These are phyloP conservation scores for Pezizomycotina sp. DNA, from an alignment of 2,329 filamentous ascomycete species.

Conservation along the genomic window DNA sequence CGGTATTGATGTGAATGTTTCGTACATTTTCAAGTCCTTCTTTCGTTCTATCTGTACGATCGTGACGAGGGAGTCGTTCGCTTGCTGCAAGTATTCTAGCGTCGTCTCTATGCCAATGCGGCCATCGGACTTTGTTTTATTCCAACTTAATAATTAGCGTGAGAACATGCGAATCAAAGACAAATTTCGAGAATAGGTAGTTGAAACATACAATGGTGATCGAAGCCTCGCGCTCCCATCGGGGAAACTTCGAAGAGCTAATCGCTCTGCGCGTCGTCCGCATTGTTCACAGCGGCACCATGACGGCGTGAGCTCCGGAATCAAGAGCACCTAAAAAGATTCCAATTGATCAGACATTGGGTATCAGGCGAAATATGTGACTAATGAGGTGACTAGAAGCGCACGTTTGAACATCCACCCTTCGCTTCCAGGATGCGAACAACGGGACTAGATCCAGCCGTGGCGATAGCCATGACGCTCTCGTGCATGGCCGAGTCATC, in stretches of 20 bases:
- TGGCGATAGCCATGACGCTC: slow-evolving; percentile 40
- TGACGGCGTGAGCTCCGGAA: slow-evolving; percentile 41
- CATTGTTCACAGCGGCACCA: slow-evolving; percentile 41
- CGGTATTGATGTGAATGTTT: not conserved
- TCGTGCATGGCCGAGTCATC: slow-evolving; percentile 43
- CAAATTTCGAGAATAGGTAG: slow-evolving; percentile 29
- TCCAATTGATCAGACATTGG: slow-evolving; percentile 1
- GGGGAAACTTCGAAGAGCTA: slow-evolving; percentile 41
- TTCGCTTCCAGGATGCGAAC: slow-evolving; percentile 42
- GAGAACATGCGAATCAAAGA: not conserved
- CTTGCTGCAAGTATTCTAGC: slow-evolving; percentile 41
- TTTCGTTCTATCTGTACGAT: slow-evolving; percentile 53
- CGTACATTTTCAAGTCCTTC: slow-evolving; percentile 40
- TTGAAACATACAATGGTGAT: slow-evolving; percentile 38
- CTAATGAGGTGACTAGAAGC: slow-evolving; percentile 33
- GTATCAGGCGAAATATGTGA: slow-evolving; percentile 28
- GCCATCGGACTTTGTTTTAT: slow-evolving; percentile 16
- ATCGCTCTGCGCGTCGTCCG: slow-evolving; percentile 39
- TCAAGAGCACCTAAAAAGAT: slow-evolving; percentile 35
- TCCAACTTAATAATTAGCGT: not conserved
- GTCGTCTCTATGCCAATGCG: slow-evolving; percentile 26
- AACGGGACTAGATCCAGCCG: slow-evolving; percentile 39
- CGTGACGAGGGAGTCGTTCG: slow-evolving; percentile 42
- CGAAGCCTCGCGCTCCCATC: slow-evolving; percentile 38
- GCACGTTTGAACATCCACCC: slow-evolving; percentile 42